phyloP scores from a whole-genome alignment of 768 basidiomycete species.

The Boletellus ananas region DNA sequence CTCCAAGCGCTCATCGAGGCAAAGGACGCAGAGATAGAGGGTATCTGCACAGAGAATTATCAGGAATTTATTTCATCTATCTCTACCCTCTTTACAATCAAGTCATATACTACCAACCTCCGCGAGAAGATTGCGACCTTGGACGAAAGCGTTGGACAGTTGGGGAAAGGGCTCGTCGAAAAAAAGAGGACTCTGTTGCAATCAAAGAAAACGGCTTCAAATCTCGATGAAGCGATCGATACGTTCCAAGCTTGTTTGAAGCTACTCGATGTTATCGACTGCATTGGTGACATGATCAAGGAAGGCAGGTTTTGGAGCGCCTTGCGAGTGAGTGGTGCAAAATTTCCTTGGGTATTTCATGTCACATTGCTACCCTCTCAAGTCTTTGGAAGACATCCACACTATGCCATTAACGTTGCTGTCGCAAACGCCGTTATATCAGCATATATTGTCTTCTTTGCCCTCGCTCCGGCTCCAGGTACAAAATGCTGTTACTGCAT shows the following conservation, averaged over 20 bases:
- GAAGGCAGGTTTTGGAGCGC: conserved; percentile 98
- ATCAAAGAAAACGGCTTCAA: conserved; percentile 87
- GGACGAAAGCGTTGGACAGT: conserved; percentile 82
- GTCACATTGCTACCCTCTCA: conserved; percentile 29
- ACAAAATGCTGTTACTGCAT: conserved; percentile 90
- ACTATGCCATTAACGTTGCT: conserved; percentile 84
- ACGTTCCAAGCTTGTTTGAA: conserved; percentile 90
- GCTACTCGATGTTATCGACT: conserved; percentile 87
- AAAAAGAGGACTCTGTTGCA: conserved; percentile 91
- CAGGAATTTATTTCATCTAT: conserved; percentile 98
- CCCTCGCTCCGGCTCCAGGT: conserved; percentile 88
- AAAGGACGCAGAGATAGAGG: conserved; percentile 95
- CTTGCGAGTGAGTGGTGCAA: conserved; percentile 63
- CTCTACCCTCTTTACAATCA: conserved; percentile 92
- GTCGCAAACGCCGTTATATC: conserved; percentile 90
- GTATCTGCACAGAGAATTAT: conserved; percentile 93
- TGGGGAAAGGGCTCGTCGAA: conserved; percentile 84
- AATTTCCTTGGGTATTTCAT: conserved; percentile 19
- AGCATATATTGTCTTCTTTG: conserved; percentile 85
- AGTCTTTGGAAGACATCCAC: conserved; percentile 96
- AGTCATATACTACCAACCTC: conserved; percentile 93
- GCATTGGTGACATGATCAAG: conserved; percentile 89
- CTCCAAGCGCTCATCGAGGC: conserved; percentile 86
- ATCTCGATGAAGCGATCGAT: conserved; percentile 96
- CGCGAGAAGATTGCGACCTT: conserved; percentile 87